Conservation (phyloP, 768 basidiomycete genomes). For the Lactarius pseudohatsudake region DNA sequence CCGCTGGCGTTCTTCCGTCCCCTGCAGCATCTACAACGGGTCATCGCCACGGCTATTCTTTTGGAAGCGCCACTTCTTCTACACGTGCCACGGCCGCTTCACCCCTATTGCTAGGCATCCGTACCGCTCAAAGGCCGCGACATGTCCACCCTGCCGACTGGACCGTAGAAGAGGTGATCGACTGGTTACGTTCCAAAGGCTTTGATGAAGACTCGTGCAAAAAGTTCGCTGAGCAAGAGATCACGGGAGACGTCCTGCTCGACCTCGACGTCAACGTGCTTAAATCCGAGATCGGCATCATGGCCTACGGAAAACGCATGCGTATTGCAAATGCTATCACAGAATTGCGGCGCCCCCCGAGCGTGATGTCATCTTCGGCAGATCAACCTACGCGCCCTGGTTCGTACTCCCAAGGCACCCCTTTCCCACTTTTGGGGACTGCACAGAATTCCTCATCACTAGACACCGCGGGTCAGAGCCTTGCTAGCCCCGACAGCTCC, state of each 20-base stretch:
- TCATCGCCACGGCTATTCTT: constrained; percentile 30
- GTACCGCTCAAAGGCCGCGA: constrained; percentile 25
- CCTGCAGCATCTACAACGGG: constrained; percentile 34
- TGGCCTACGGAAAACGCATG: constrained; percentile 91
- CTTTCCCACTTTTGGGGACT: constrained; percentile 24
- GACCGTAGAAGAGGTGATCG: constrained; percentile 85
- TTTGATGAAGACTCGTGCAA: constrained; percentile 81
- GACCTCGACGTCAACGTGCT: constrained; percentile 91
- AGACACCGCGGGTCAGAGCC: constrained; percentile 31
- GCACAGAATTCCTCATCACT: constrained; percentile 23
- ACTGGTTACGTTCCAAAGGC: constrained; percentile 81
- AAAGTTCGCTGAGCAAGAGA: constrained; percentile 96
- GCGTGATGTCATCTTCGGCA: constrained; percentile 44
- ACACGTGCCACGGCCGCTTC: constrained; percentile 9
- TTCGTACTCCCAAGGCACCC: constrained; percentile 36
- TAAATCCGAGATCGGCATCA: constrained; percentile 90
- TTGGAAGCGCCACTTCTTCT: constrained; percentile 23
- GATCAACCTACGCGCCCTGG: constrained; percentile 39
- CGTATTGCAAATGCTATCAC: constrained; percentile 90
- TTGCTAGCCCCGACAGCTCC: constrained; percentile 39
- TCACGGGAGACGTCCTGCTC: constrained; percentile 93
- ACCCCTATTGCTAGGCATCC: constrained; percentile 1
- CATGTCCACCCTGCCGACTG: constrained; percentile 65
- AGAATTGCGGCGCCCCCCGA: constrained; percentile 77
- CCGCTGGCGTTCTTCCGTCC: constrained; percentile 36